phyloP scores from a whole-genome alignment of 768 basidiomycete species.

The Rhodotorula paludigena region DNA sequence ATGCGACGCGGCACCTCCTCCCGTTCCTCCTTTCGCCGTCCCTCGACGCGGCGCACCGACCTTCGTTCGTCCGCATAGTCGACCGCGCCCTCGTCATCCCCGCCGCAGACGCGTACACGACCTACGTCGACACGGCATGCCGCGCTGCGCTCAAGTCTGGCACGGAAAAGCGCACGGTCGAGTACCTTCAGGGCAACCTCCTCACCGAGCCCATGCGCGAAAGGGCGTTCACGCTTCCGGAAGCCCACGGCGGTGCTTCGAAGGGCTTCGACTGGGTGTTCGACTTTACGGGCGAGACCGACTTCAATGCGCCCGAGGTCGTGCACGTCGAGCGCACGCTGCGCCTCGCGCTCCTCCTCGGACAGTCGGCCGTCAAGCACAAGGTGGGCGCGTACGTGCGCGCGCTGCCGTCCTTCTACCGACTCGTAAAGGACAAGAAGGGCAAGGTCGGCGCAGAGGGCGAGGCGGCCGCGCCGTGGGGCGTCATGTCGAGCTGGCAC shows the following conservation, averaged over 20 bases:
- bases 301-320: conserved; percentile 16
- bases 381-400: conserved; percentile 21
- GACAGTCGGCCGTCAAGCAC: conserved; percentile 4
- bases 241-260: not conserved
- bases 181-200: conserved; percentile 33
- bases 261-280: conserved; percentile 29
- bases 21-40: conserved; percentile 20
- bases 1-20: conserved; percentile 25
- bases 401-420: conserved; percentile 10
- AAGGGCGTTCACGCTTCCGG: conserved; percentile 24
- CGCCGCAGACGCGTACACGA: conserved; percentile 16
- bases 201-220: not conserved
- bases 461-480: conserved; percentile 24
- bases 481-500: conserved; percentile 16
- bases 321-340: conserved; percentile 35
- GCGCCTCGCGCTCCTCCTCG: conserved; percentile 22
- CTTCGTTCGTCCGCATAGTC: conserved; percentile 20
- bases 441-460: conserved; percentile 15
- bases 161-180: conserved; percentile 1
- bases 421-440: conserved; percentile 20
- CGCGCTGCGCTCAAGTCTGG: conserved; percentile 3
- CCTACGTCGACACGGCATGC: conserved; percentile 8
- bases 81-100: conserved; percentile 26
- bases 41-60: not conserved
- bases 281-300: conserved; percentile 33